phyloP scores from a whole-genome alignment of 2,329 filamentous ascomycete genomes.

The Pseudopyrenochaeta lycopersici region DNA sequence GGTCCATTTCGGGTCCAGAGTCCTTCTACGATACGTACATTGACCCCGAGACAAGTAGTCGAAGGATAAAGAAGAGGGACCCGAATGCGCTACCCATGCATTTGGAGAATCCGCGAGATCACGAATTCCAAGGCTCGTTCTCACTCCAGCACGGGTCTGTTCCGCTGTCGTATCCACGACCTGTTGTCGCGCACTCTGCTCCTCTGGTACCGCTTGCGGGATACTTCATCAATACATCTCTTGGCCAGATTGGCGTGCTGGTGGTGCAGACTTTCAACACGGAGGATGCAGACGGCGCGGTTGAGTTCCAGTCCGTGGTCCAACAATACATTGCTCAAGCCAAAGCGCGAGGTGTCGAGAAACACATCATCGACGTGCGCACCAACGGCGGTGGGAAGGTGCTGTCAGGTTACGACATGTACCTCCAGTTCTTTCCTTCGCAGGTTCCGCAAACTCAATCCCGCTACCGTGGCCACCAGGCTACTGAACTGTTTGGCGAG shows the following conservation, averaged over 20 bases:
- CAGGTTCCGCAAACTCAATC: conserved; percentile 55
- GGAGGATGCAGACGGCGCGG: conserved; percentile 19
- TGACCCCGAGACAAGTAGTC: conserved; percentile 13
- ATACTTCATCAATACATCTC: conserved; percentile 55
- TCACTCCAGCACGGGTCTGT: conserved; percentile 27
- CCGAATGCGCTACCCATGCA: conserved; percentile 34
- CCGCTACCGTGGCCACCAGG: conserved; percentile 57
- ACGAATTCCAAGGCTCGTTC: conserved; percentile 32
- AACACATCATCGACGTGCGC: conserved; percentile 70
- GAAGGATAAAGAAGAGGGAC: conserved; percentile 33
- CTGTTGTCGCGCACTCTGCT: conserved; percentile 45
- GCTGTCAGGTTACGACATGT: conserved; percentile 54
- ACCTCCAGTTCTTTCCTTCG: conserved; percentile 63
- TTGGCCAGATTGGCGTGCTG: conserved; percentile 58
- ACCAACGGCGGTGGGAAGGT: conserved; percentile 67
- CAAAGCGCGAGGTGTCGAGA: conserved; percentile 61
- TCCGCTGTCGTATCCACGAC: conserved; percentile 46
- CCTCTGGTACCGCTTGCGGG: conserved; percentile 51
- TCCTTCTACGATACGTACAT: conserved; percentile 53
- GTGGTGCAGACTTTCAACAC: conserved; percentile 54
- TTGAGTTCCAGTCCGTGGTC: conserved; percentile 50
- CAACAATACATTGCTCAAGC: conserved; percentile 58
- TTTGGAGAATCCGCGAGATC: conserved; percentile 40
- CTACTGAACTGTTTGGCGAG: conserved; percentile 38
- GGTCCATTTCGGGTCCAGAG: conserved; percentile 43